These are phyloP conservation scores for Dendryphion nanum DNA, from an alignment of 2,329 filamentous ascomycete species.

Conservation along the genomic window DNA sequence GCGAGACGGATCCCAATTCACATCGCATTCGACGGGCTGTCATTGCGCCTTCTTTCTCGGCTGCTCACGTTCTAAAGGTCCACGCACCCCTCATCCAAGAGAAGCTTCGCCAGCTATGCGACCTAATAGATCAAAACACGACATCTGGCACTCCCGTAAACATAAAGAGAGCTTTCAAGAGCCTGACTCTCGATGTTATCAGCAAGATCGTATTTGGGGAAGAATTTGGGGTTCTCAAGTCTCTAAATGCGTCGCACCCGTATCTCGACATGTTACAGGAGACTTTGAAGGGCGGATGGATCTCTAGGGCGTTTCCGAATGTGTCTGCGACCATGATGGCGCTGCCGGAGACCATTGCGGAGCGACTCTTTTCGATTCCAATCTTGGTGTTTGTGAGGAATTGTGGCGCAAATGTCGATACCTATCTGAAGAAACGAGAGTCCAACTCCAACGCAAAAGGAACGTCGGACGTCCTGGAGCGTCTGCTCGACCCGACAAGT, in stretches of 20 bases:
- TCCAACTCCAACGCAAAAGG: too few relatives aligned
- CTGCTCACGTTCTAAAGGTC: conserved; percentile 6
- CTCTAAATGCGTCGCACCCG: conserved; percentile 7
- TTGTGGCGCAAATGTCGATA: neutral
- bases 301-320: neutral
- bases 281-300: neutral
- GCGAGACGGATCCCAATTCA: conserved; percentile 6
- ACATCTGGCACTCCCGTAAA: conserved; percentile 5
- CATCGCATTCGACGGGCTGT: conserved; percentile 11
- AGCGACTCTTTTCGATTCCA: neutral
- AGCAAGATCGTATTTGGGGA: conserved; percentile 9
- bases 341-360: neutral
- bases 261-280: conserved; percentile 4
- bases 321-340: neutral
- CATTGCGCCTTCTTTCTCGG: conserved; percentile 12
- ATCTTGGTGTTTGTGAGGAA: neutral
- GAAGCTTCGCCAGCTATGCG: conserved; percentile 8
- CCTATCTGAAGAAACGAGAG: neutral
- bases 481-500: too few relatives aligned
- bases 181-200: conserved; percentile 12
- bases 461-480: too few relatives aligned
- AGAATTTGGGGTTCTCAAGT: conserved; percentile 6
- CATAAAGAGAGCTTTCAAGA: conserved; percentile 6
- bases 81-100: conserved; percentile 6
- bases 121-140: conserved; percentile 4